Evolutionary conservation across 805 yeast species (phyloP), one percentile per base, ranked within the genome.

Genomic region (Lachancea quebecensis): DNA sequence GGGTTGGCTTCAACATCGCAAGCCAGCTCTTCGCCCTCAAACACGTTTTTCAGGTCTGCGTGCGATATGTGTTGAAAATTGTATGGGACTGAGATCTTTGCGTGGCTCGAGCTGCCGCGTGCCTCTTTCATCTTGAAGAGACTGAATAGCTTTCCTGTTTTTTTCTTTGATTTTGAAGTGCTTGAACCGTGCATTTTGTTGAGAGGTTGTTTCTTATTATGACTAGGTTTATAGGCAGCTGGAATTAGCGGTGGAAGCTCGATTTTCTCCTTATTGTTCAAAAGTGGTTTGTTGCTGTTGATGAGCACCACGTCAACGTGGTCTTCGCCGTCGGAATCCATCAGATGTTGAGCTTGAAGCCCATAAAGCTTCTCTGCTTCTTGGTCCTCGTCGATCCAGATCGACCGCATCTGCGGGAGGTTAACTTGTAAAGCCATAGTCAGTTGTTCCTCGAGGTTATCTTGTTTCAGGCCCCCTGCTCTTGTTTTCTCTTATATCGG

Each of bases 301-400:
- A 69, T 50, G 41, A 64, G 36, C 41, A 54, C 55, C n/a, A 67
- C 55, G 12, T 58, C 58, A 4, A 67, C 56, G 17, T 59, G 58
- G 6, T 59, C 59, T 3, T 56, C 59, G 17, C 44, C 52, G 35
- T 59, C 64, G 8, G 47, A 41, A 17, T 51, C 59, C 57, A 62
- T 49, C 31, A 57, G 46, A 36, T 57, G 59, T 41, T 58, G 64
- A 1, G 56, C 60, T 41, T 59, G 65, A 16, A 59, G 33, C 37
- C 64, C 59, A 44, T 63, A 62, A 28, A 68, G 53, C 47, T 68
- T 68, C 32, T 59, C 62, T 4, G 59, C 60, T 37, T 61, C 64
- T 39, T 59, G 50, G 38, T 67, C 72, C 35, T 69, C 73, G 44
- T 68, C 73, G 17, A 69, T 47, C 73, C 73, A 69, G 42, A 69